These are phyloP conservation scores for Ganoderma multipileum DNA, from an alignment of 1,284 basidiomycete species.

Conservation along the genomic window DNA sequence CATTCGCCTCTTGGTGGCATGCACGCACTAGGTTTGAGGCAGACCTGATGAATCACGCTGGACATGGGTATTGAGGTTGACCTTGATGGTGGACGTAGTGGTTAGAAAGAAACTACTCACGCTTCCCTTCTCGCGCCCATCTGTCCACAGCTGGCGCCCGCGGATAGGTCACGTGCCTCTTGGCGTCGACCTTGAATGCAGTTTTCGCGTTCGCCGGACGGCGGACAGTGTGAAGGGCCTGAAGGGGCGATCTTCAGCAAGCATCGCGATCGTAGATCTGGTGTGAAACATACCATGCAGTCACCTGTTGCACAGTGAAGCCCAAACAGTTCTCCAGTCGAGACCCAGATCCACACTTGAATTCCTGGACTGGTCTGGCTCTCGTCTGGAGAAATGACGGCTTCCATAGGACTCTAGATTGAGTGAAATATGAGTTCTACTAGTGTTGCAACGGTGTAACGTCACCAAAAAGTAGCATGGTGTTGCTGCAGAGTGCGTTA, in stretches of 20 bases:
- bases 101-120: conserved; percentile 18
- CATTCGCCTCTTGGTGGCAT: background rate
- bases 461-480: background rate
- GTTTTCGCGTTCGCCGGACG: background rate
- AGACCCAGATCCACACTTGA: conserved; percentile 4
- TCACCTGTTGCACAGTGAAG: background rate
- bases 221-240: background rate
- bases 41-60: conserved; percentile 9
- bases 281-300: background rate
- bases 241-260: background rate
- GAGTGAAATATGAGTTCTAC: background rate
- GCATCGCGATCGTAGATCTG: background rate
- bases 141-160: conserved; percentile 7
- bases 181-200: background rate
- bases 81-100: conserved; percentile 23
- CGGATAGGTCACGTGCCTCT: conserved; percentile 12
- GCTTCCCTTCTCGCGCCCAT: conserved; percentile 11
- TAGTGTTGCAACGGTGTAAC: background rate
- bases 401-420: background rate
- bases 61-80: conserved; percentile 13
- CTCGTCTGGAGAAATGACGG: background rate
- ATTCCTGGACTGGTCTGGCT: background rate
- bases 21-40: conserved; percentile 18
- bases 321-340: background rate
- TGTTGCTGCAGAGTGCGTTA: background rate